phyloP scores from a whole-genome alignment of 2,329 filamentous ascomycete genomes.

The Claviceps purpurea region DNA sequence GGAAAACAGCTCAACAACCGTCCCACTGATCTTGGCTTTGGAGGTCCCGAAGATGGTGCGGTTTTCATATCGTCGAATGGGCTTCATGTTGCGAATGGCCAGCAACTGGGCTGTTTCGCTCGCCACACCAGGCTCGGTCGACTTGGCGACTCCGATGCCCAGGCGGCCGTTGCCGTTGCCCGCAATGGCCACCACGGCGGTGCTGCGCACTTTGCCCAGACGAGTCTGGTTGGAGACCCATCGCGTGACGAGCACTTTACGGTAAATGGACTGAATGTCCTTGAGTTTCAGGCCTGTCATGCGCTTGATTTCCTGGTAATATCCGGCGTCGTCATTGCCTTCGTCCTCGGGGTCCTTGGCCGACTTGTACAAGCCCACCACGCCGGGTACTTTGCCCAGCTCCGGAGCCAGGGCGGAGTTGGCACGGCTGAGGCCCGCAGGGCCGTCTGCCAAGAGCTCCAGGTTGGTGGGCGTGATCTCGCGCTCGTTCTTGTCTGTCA shows the following conservation, averaged over 20 bases:
- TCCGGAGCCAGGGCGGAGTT: conserved; percentile 33
- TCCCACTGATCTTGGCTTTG: conserved; percentile 74
- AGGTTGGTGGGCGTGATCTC: conserved; percentile 20
- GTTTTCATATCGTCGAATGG: conserved; percentile 82
- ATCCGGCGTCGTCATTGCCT: conserved; percentile 35
- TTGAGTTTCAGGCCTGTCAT: conserved; percentile 39
- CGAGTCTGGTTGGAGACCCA: conserved; percentile 84
- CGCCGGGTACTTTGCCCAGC: conserved; percentile 40
- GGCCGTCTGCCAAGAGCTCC: conserved; percentile 24
- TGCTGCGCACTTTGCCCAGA: conserved; percentile 77
- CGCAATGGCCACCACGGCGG: conserved; percentile 66
- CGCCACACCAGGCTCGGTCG: conserved; percentile 57
- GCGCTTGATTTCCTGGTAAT: conserved; percentile 38
- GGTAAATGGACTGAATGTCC: conserved; percentile 41
- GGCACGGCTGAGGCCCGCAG: conserved; percentile 19
- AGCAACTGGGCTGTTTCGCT: conserved; percentile 59
- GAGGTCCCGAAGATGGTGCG: conserved; percentile 83
- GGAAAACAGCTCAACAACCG: conserved; percentile 65
- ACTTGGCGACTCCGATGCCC: conserved; percentile 84
- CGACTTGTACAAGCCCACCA: conserved; percentile 36
- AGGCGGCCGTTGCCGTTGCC: conserved; percentile 79
- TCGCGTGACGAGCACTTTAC: conserved; percentile 63
- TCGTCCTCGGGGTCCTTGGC: conserved; percentile 35
- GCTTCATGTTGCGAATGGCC: conserved; percentile 84
- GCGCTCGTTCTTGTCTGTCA: conserved; percentile 15